Base-by-base conservation (phyloP, 2,329 filamentous ascomycete genomes). In the Xylaria polymorpha region DNA sequence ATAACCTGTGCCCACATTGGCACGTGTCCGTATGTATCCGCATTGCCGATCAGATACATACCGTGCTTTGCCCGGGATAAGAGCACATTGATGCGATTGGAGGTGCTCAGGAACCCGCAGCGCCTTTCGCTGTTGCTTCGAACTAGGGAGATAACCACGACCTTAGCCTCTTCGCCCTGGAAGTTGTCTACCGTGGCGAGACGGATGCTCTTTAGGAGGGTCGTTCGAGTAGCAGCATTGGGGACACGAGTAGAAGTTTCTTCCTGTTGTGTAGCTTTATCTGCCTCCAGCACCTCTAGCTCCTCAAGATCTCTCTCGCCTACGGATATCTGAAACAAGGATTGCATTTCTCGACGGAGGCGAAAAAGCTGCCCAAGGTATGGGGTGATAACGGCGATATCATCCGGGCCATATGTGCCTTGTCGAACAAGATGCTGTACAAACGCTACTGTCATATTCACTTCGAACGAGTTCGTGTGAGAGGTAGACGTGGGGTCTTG, bases 121-220 rank as follows among this genome's bases (percentile, higher is more conserved):
- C 84, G 86, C 9, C 79, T 80, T 8, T 85, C 73, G 0, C 77
- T 69, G 72, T 94, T 94, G 79, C 91, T 92, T 48, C 92, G 86
- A 0, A 93, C 91, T 0, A 94, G 81, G 0, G 90, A 92, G 0
- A 94, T 81, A 2, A 94, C 82, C 0, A 94, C 83, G 9, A 94
- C 81, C 61, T 92, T 90, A 1, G 88, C 89, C 74, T 94, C 91
- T 75, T 94, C 91, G 0, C 92, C 92, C 73, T 94, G 91, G 64
- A 93, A 94, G 71, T 94, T 94, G 76, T 93, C 90, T 0, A 93
- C 86, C 0, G 90, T 93, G 0, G 90, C 89, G 0, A 91, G 78
- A 4, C 87, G 80, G 2, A 91, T 77, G 1, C 81, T 81, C 29
- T 86, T 80, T 0, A 85, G 74, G 0, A 90, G 79, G 0, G 80